Conservation (phyloP, 2,329 filamentous ascomycete genomes). For the Fonsecaea pedrosoi region DNA sequence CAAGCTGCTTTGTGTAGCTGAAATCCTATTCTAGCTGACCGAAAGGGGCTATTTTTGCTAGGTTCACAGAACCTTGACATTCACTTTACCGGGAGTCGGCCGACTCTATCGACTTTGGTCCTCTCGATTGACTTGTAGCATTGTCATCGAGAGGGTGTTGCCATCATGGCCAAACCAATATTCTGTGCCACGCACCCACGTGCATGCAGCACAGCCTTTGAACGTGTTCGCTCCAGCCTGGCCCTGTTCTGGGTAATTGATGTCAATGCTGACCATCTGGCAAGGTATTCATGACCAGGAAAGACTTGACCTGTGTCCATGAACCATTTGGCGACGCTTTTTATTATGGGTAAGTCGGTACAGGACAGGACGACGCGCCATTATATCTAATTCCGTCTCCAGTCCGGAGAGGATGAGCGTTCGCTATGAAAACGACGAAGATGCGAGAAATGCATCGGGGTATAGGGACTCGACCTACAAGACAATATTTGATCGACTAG, state of each 20-base stretch:
- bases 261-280: slow-evolving; percentile 25
- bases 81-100: slow-evolving; percentile 23
- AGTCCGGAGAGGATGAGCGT: slow-evolving; percentile 85
- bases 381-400: slow-evolving; percentile 45
- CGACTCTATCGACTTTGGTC: background rate
- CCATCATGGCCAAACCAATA: slow-evolving; percentile 67
- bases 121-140: slow-evolving; percentile 36
- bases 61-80: slow-evolving; percentile 31
- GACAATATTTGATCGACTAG: slow-evolving; percentile 77
- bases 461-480: slow-evolving; percentile 54
- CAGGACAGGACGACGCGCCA: background rate
- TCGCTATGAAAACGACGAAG: slow-evolving; percentile 76
- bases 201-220: slow-evolving; percentile 96
- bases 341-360: slow-evolving; percentile 64
- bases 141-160: slow-evolving; percentile 27
- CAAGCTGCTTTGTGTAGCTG: slow-evolving; percentile 13
- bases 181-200: slow-evolving; percentile 94
- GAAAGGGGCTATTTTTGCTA: slow-evolving; percentile 32
- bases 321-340: slow-evolving; percentile 97
- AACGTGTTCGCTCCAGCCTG: slow-evolving; percentile 66
- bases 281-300: slow-evolving; percentile 95
- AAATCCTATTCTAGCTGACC: slow-evolving; percentile 25
- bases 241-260: background rate
- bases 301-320: slow-evolving; percentile 83
- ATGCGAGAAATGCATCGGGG: slow-evolving; percentile 51